These are phyloP conservation scores for Gymnopus androsaceus DNA, from an alignment of 1,284 basidiomycete genomes.

Conservation along the genomic window DNA sequence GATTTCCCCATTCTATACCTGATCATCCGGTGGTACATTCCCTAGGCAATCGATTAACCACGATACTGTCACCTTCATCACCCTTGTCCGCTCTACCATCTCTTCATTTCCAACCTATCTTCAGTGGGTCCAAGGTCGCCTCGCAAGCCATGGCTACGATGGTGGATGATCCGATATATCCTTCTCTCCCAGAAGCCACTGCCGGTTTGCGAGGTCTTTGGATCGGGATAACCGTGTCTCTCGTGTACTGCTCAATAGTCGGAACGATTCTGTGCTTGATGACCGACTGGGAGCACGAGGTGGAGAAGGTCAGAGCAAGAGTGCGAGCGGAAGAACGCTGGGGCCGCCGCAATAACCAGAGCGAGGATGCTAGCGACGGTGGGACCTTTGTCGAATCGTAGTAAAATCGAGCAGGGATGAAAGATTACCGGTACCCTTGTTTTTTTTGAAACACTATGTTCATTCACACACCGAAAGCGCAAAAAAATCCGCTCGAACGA, in stretches of 20 bases:
- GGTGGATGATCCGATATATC: constrained; percentile 1
- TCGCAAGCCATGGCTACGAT: neutral
- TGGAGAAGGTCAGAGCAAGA: constrained; percentile 55
- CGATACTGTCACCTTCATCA: neutral
- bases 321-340: constrained; percentile 26
- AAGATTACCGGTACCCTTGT: too few relatives aligned
- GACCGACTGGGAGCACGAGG: constrained; percentile 68
- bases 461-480: too few relatives aligned
- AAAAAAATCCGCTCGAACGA: too few relatives aligned
- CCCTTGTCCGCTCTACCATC: neutral
- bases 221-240: constrained; percentile 64
- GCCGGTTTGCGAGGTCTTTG: constrained; percentile 63
- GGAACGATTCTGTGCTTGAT: constrained; percentile 52
- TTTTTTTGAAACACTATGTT: too few relatives aligned
- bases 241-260: constrained; percentile 52
- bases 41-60: neutral
- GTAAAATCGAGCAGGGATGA: neutral
- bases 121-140: neutral
- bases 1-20: constrained; percentile 1
- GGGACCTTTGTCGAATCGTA: neutral
- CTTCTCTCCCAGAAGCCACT: constrained; percentile 19
- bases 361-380: neutral
- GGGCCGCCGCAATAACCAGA: neutral
- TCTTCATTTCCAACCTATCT: neutral
- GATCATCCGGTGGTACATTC: neutral